Conservation (phyloP, 345 rosid genomes). For the Euphorbia tirucalli region DNA sequence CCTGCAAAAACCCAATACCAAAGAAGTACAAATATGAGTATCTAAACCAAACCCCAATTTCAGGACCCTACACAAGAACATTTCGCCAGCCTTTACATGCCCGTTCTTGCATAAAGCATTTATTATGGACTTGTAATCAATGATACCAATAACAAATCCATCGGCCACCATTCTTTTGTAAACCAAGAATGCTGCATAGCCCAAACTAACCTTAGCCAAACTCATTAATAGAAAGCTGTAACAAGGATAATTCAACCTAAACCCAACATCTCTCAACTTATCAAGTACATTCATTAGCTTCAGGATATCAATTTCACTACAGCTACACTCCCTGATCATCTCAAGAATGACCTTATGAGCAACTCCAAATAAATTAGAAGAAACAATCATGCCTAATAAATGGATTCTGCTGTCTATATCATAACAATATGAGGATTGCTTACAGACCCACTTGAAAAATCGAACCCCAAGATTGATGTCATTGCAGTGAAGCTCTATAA, state of each 20-base stretch:
- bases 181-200: conserved; percentile 30
- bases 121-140: conserved; percentile 42
- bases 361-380: conserved; percentile 31
- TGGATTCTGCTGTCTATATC: conserved; percentile 29
- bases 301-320: conserved; percentile 30
- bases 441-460: conserved; percentile 46
- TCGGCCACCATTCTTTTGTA: conserved; percentile 39
- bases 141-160: conserved; percentile 36
- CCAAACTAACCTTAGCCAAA: conserved; percentile 41
- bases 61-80: conserved; percentile 41
- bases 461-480: conserved; percentile 23
- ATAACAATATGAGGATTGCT: conserved; percentile 45
- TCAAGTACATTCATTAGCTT: conserved; percentile 38
- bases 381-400: conserved; percentile 28
- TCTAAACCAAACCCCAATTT: conserved; percentile 43
- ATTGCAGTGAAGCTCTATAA: conserved; percentile 31
- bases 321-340: conserved; percentile 30
- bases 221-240: conserved; percentile 46
- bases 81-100: conserved; percentile 38
- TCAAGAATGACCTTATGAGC: conserved; percentile 33
- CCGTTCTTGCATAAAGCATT: conserved; percentile 50
- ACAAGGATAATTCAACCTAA: conserved; percentile 48
- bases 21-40: conserved; percentile 45
- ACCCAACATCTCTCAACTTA: conserved; percentile 33
- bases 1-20: conserved; percentile 42